Conservation (phyloP, 1,284 basidiomycete genomes). For the Microbotryum violaceum region DNA sequence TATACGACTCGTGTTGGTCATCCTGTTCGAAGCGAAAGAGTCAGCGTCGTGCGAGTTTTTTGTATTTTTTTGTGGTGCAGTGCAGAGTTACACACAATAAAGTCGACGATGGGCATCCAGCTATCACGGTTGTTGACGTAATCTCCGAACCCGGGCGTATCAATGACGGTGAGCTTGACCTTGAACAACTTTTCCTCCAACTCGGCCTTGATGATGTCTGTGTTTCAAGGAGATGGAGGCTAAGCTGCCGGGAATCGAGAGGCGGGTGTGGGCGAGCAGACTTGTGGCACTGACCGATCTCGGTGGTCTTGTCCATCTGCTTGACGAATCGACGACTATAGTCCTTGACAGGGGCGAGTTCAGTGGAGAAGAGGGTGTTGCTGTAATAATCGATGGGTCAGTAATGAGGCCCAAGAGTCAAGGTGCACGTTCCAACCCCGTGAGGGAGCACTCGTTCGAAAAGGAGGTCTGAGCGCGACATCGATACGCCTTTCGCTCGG, state of each 20-base stretch:
- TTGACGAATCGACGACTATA: constrained; percentile 85
- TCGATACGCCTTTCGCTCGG: background rate
- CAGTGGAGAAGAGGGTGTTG: constrained; percentile 98
- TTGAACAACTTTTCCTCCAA: constrained; percentile 99
- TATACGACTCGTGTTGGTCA: constrained; percentile 98
- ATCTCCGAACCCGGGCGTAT: constrained; percentile 98
- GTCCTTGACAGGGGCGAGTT: constrained; percentile 86
- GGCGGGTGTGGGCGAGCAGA: background rate
- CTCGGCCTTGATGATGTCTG: constrained; percentile 52
- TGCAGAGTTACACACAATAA: constrained; percentile 50
- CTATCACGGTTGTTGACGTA: constrained; percentile 99
- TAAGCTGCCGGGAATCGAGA: background rate
- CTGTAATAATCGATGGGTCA: constrained; percentile 45
- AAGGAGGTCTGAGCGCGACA: background rate
- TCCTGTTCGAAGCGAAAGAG: constrained; percentile 45
- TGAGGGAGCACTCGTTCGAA: background rate
- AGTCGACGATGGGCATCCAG: constrained; percentile 97
- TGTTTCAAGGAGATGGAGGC: background rate
- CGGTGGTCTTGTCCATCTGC: constrained; percentile 97
- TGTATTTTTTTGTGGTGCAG: no score
- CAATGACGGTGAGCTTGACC: constrained; percentile 97
- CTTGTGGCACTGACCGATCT: constrained; percentile 45
- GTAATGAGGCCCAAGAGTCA: background rate
- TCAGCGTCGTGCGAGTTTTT: no score
- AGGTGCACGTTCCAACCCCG: no score